Conservation (phyloP, 129 eudicot species). For the Arctium minus region DNA sequence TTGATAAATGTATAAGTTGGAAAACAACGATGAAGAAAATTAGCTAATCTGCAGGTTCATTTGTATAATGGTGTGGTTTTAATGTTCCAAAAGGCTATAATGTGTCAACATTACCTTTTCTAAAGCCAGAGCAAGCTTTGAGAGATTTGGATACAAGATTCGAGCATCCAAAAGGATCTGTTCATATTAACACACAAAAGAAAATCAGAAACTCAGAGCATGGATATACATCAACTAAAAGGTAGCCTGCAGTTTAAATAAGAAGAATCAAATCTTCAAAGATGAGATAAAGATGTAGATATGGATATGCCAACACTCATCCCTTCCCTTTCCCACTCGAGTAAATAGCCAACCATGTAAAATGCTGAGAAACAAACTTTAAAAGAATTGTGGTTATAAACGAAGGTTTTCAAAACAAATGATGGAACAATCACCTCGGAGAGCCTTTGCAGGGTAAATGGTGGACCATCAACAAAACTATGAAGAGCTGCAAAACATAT, state of each 20-base stretch:
- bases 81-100: not conserved
- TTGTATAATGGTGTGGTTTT: not conserved
- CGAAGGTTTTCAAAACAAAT: not conserved
- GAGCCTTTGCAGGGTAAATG: constrained; percentile 90
- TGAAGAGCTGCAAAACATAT: constrained; percentile 60
- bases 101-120: constrained; percentile 63
- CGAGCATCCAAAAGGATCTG: constrained; percentile 80
- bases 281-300: not conserved
- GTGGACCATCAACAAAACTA: constrained; percentile 88
- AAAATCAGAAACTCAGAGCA: not conserved
- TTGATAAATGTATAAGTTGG: not conserved
- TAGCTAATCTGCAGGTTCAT: not conserved
- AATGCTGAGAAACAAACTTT: not conserved
- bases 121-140: constrained; percentile 84
- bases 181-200: constrained; percentile 7
- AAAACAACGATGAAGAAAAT: not conserved
- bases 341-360: not conserved
- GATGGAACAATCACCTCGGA: constrained; percentile 57
- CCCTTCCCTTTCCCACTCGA: not conserved
- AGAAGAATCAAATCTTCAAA: not conserved
- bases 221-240: not conserved
- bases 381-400: not conserved
- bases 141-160: constrained; percentile 73
- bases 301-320: not conserved
- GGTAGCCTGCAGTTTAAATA: not conserved